These are phyloP conservation scores for Wickerhamiella parazyma DNA, from an alignment of 805 yeast species.

Conservation along the genomic window DNA sequence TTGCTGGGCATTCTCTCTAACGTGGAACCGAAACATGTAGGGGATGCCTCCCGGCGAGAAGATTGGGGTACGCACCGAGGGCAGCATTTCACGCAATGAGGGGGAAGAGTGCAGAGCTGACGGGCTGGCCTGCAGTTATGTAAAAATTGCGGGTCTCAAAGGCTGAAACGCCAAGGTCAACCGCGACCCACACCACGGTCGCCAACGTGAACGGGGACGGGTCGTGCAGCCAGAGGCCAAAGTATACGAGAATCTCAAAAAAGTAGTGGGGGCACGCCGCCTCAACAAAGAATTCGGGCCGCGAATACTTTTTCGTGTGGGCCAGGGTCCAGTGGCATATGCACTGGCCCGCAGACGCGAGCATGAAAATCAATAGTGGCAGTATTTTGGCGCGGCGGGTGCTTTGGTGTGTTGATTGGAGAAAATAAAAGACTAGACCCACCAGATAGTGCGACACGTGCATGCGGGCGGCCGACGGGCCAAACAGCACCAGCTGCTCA, in stretches of 20 bases:
- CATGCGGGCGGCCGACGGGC: conserved; percentile 33
- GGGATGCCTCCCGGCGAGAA: conserved; percentile 7
- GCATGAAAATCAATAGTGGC: conserved; percentile 22
- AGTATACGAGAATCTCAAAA: conserved; percentile 43
- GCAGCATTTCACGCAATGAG: conserved; percentile 4
- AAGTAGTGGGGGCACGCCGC: conserved; percentile 51
- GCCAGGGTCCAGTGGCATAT: conserved; percentile 38
- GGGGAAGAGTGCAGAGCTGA: conserved; percentile 13
- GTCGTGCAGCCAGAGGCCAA: conserved; percentile 18
- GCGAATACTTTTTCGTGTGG: conserved; percentile 37
- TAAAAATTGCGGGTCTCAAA: conserved; percentile 36
- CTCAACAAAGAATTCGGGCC: conserved; percentile 33
- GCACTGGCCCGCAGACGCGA: conserved; percentile 35
- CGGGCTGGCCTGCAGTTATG: conserved; percentile 12
- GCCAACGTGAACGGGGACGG: conserved; percentile 14
- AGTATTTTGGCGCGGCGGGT: neutral
- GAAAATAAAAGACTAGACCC: conserved; percentile 39
- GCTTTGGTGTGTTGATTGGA: conserved; percentile 10
- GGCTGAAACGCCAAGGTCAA: conserved; percentile 39
- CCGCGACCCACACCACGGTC: conserved; percentile 24
- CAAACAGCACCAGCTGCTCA: conserved; percentile 36
- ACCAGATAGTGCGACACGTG: conserved; percentile 46
- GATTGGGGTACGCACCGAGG: conserved; percentile 3
- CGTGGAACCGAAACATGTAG: conserved; percentile 6
- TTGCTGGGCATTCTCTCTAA: neutral